phyloP scores from a whole-genome alignment of 2,329 filamentous ascomycete species.

The Rugonectria rugulosa region DNA sequence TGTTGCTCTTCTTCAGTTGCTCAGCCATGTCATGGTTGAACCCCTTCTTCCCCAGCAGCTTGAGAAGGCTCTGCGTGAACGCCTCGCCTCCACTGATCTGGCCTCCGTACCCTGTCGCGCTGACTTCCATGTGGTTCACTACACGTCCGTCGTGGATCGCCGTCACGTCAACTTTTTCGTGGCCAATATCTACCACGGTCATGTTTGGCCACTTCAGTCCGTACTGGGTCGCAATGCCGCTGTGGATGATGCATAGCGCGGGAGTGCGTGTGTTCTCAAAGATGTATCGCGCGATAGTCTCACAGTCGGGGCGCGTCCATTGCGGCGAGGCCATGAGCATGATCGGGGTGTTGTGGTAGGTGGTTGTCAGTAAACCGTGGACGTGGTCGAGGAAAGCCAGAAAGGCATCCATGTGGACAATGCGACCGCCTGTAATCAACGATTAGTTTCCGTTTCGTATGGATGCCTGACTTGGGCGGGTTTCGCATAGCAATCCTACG shows the following conservation, averaged over 20 bases:
- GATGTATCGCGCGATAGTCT: constrained; percentile 89
- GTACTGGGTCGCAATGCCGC: constrained; percentile 86
- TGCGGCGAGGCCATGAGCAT: constrained; percentile 88
- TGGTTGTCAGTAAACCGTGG: constrained; percentile 86
- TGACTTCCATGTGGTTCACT: constrained; percentile 71
- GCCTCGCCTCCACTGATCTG: constrained; percentile 81
- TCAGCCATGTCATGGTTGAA: constrained; percentile 74
- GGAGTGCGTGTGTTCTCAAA: constrained; percentile 98
- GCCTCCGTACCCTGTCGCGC: constrained; percentile 55
- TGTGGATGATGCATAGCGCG: constrained; percentile 88
- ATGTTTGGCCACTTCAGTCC: constrained; percentile 78
- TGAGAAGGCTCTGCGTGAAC: constrained; percentile 77
- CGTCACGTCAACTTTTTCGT: constrained; percentile 90
- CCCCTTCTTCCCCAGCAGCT: constrained; percentile 67
- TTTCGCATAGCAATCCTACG: constrained; percentile 12
- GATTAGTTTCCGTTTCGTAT: constrained; percentile 23
- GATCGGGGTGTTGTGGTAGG: constrained; percentile 95
- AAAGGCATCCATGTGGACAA: constrained; percentile 91
- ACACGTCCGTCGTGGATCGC: constrained; percentile 85
- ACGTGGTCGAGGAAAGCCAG: constrained; percentile 93
- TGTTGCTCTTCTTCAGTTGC: constrained; percentile 70
- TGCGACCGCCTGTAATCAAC: constrained; percentile 69
- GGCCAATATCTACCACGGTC: constrained; percentile 90
- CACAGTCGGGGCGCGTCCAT: constrained; percentile 89
- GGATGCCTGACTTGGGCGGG: not conserved